Percentiles rank a stretch among this genome's conserved stretches.
Conservation (phyloP, 2,329 filamentous ascomycete species). For the Aspergillus aculeatinus region DNA sequence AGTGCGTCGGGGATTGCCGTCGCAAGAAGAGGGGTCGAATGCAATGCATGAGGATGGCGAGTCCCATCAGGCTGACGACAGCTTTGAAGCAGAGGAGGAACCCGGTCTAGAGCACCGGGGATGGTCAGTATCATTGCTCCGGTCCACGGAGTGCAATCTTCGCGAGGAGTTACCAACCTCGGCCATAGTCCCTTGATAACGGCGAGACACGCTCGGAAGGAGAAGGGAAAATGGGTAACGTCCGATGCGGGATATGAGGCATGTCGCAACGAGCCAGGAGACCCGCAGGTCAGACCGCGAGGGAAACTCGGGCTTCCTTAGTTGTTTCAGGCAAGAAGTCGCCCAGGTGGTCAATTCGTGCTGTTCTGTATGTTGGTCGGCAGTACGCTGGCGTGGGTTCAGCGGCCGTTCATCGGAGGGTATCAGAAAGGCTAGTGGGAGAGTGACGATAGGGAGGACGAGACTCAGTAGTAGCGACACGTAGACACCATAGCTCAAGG, state of each 20-base stretch:
- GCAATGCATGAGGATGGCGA: background rate
- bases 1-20: background rate
- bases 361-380: background rate
- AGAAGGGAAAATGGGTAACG: background rate
- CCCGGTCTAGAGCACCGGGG: background rate
- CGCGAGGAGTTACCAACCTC: background rate
- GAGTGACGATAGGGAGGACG: background rate
- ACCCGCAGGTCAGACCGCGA: background rate
- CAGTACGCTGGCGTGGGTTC: background rate
- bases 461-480: background rate
- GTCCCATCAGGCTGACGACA: background rate
- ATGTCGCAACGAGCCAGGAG: background rate
- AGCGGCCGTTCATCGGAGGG: background rate
- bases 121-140: background rate
- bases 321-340: background rate
- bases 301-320: background rate
- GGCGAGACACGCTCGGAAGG: background rate
- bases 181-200: background rate
- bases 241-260: background rate
- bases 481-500: background rate
- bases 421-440: background rate
- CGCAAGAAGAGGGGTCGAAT: background rate
- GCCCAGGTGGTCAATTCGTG: background rate
- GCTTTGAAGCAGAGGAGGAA: background rate
- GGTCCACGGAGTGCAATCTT: background rate